A percentile compares a stretch with the other conserved stretches of the same genome.
These are phyloP conservation scores for Citrus glauca DNA, from an alignment of 345 rosid species.

Conservation along the genomic window DNA sequence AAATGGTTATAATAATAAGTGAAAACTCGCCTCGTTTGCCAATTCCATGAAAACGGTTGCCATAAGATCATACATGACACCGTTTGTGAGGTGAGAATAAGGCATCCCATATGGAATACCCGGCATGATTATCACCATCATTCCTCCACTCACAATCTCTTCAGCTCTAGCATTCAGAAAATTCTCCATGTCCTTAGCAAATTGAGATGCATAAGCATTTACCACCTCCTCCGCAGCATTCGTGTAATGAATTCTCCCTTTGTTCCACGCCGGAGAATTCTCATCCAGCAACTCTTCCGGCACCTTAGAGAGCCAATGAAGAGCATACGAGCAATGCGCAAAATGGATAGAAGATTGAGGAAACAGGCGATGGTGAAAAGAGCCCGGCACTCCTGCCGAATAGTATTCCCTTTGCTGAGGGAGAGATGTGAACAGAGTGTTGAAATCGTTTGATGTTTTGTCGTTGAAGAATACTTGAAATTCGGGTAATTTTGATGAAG, in stretches of 20 bases:
- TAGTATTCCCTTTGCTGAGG: slow-evolving; percentile 32
- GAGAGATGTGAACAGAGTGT: slow-evolving; percentile 44
- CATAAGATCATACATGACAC: slow-evolving; percentile 48
- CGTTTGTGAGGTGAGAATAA: slow-evolving; percentile 23
- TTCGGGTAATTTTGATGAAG: slow-evolving; percentile 22
- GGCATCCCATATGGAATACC: slow-evolving; percentile 35
- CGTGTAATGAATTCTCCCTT: slow-evolving; percentile 37
- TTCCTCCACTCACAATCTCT: slow-evolving; percentile 39
- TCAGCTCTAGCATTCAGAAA: slow-evolving; percentile 37
- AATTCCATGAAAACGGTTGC: slow-evolving; percentile 42
- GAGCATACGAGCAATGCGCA: slow-evolving; percentile 24
- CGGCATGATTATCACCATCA: slow-evolving; percentile 31
- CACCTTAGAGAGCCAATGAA: slow-evolving; percentile 44
- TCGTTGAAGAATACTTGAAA: slow-evolving; percentile 55
- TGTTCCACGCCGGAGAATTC: slow-evolving; percentile 42
- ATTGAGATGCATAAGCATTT: slow-evolving; percentile 34
- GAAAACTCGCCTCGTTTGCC: slow-evolving; percentile 25
- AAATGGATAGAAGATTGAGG: slow-evolving; percentile 33
- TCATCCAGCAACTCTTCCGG: slow-evolving; percentile 34
- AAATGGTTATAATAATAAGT: neutral
- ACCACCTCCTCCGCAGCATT: slow-evolving; percentile 27
- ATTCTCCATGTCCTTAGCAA: slow-evolving; percentile 33
- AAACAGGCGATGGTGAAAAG: slow-evolving; percentile 36
- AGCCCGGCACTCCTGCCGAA: slow-evolving; percentile 42
- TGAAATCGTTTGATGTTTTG: slow-evolving; percentile 49